phyloP scores from a whole-genome alignment of 495 filamentous ascomycete species.

The Penicillium lividum region DNA sequence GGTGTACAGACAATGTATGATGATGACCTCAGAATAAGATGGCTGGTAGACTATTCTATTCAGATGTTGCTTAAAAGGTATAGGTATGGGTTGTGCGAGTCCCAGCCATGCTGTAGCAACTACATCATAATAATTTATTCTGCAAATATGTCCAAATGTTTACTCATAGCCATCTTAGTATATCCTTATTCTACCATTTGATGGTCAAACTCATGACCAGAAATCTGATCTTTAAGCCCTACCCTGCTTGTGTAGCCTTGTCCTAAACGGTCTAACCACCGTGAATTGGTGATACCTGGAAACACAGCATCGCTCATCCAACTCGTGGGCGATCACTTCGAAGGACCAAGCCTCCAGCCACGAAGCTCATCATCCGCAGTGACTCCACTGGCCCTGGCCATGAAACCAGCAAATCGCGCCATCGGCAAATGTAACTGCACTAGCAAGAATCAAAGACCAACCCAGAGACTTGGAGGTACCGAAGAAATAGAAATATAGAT shows the following conservation, averaged over 20 bases:
- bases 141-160: no score
- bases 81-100: no score
- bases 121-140: no score
- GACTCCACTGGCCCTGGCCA: slow-evolving; percentile 52
- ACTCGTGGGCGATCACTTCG: background rate
- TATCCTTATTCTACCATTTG: no score
- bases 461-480: slow-evolving; percentile 45
- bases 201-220: no score
- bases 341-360: slow-evolving; percentile 27
- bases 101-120: no score
- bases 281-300: background rate
- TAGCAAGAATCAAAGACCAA: slow-evolving; percentile 46
- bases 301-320: background rate
- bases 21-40: background rate
- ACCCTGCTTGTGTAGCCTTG: background rate
- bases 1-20: background rate
- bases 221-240: no score
- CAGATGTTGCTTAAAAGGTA: no score
- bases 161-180: no score
- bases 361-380: slow-evolving; percentile 50
- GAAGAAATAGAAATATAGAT: slow-evolving; percentile 39
- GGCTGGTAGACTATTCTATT: no score
- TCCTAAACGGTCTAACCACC: background rate
- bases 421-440: slow-evolving; percentile 48
- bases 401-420: slow-evolving; percentile 43